A percentile compares a stretch with the other conserved stretches of the same genome.
These are phyloP conservation scores for Candolleomyces efflorescens DNA, from an alignment of 768 basidiomycete genomes.

Conservation along the genomic window DNA sequence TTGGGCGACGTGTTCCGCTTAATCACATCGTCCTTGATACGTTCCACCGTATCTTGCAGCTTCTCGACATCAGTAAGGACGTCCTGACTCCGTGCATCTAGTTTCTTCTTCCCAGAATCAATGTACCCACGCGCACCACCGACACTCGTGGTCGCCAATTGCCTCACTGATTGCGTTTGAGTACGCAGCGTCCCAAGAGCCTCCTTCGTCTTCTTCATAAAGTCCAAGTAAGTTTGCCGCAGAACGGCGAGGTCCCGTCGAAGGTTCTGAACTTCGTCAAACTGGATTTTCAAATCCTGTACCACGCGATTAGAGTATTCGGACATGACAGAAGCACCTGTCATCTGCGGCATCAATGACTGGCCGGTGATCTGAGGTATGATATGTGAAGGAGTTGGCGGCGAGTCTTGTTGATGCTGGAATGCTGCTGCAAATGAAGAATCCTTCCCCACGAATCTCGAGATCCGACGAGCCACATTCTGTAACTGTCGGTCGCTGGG, in stretches of 20 bases:
- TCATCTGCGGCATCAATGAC: constrained; percentile 66
- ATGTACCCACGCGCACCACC: constrained; percentile 86
- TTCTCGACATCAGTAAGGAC: constrained; percentile 91
- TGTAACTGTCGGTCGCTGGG: constrained; percentile 76
- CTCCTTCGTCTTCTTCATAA: constrained; percentile 88
- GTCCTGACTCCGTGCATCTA: constrained; percentile 88
- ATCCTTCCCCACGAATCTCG: constrained; percentile 56
- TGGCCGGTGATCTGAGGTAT: constrained; percentile 65
- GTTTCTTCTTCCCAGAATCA: constrained; percentile 85
- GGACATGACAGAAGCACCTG: constrained; percentile 69
- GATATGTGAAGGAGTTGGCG: constrained; percentile 25
- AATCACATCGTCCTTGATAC: constrained; percentile 85
- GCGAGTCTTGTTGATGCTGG: constrained; percentile 16
- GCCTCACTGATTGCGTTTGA: constrained; percentile 85
- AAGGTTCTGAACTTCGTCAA: constrained; percentile 92
- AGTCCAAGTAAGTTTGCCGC: constrained; percentile 93
- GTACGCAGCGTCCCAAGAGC: constrained; percentile 71
- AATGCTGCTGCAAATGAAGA: constrained; percentile 21
- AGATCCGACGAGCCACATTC: constrained; percentile 67
- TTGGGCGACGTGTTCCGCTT: constrained; percentile 87
- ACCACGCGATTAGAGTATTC: constrained; percentile 74
- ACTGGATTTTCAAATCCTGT: constrained; percentile 83
- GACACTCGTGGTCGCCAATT: constrained; percentile 76
- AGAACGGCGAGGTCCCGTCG: constrained; percentile 91
- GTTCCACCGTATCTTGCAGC: constrained; percentile 86